These are phyloP conservation scores for Boletus mariae DNA, from an alignment of 1,284 basidiomycete species.

Conservation along the genomic window DNA sequence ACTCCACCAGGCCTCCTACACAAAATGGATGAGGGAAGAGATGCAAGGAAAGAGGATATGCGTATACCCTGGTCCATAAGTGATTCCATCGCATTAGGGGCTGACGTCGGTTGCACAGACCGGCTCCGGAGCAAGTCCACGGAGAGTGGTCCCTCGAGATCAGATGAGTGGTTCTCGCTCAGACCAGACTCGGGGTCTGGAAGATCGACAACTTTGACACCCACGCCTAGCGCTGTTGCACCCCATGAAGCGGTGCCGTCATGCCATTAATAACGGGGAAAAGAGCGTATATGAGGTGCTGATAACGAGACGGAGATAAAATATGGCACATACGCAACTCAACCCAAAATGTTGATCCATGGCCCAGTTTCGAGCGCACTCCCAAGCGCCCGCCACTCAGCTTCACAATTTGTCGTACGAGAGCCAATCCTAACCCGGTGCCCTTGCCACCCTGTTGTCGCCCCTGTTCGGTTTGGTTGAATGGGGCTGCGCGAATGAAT, in stretches of 20 bases:
- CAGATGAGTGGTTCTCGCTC: constrained; percentile 18
- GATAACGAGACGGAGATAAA: constrained; percentile 15
- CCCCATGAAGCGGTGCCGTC: constrained; percentile 9
- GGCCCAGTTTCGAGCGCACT: constrained; percentile 56
- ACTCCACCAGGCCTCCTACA: constrained; percentile 59
- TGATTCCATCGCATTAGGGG: constrained; percentile 53
- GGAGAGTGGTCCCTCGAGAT: constrained; percentile 28
- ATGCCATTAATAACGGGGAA: constrained; percentile 6
- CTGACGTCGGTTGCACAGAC: constrained; percentile 23
- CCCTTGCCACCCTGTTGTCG: constrained; percentile 86
- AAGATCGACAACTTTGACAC: constrained; percentile 27
- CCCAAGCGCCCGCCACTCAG: constrained; percentile 78
- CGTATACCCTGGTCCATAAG: constrained; percentile 66
- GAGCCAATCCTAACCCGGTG: constrained; percentile 81
- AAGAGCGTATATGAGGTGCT: constrained; percentile 10
- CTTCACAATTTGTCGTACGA: constrained; percentile 89
- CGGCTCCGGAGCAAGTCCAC: constrained; percentile 21
- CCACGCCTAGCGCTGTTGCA: constrained; percentile 29
- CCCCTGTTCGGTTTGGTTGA: constrained; percentile 78
- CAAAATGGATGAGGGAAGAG: background rate
- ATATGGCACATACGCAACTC: constrained; percentile 56
- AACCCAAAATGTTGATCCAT: constrained; percentile 77
- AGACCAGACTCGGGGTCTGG: constrained; percentile 28
- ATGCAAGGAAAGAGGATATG: background rate
- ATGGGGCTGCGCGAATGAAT: constrained; percentile 47